Base-by-base conservation (phyloP, 495 filamentous ascomycete genomes). In the Aspergillus nanangensis region DNA sequence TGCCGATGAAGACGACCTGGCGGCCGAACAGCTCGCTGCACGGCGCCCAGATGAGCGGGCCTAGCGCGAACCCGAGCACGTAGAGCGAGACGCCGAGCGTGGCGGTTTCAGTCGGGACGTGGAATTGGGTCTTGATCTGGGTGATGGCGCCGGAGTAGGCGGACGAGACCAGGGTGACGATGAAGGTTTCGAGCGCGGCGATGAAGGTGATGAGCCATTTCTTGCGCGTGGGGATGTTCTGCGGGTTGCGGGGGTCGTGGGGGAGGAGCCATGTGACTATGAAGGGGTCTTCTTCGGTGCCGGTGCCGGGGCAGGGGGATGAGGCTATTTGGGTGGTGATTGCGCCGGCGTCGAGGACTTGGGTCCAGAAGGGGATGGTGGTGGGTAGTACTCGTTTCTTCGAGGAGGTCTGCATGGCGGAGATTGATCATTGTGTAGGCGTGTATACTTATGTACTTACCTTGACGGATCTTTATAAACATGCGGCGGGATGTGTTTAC, bases 21-120 rank as follows among this genome's bases (percentile, higher is more conserved):
- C 88, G 77, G 27, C 88, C 88, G 49, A 76, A 80, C 21, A 93
- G 63, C 58, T 93, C 88, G 8, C 82, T 86, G 4, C 88, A 58
- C 0, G 87, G 88, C 5, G 67, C 75, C 61, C 66, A 81, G n/a
- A 77, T 31, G 0, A 69, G 47, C 3, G 78, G 78, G 10, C 75
- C 78, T 20, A 72, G 34, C 1, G 61, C 63, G 18, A 68, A 68
- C 0, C 52, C 75, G 4, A 80, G 50, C 4, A 82, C 65, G 48
- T 74, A 78, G 0, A 80, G 53, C 11, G 57, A 62, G 1, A 68
- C 67, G 18, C 66, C 74, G 10, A 76, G 54, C 13, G 60, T 60
- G 0, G 51, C 51, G 0, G 66, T 38, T 41, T 69, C 66, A 14
- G 34, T 23, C 44, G 55, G 59, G 34, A 76, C 63, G 11, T 71